Evolutionary conservation across 2,329 filamentous ascomycete species (phyloP), one percentile per base, ranked within the genome.

Genomic region (Exophiala lecanii-corni): DNA sequence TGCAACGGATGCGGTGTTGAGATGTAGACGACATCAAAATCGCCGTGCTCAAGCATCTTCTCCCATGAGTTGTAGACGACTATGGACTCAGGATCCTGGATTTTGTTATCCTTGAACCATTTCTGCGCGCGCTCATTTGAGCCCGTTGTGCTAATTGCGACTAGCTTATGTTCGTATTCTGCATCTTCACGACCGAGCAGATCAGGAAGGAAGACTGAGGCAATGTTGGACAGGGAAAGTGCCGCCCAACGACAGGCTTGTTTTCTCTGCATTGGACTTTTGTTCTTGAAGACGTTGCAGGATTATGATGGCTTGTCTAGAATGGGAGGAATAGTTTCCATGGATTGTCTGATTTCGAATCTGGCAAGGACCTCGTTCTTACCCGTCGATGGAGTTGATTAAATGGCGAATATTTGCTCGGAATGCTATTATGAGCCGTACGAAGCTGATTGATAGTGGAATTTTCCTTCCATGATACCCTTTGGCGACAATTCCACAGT

Each of bases 1-100:
- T 59, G 57, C 30, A 57, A 33, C 12, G 56, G 47, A 39, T 60
- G 57, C 15, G 57, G 58, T 20, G 57, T 59, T 32, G 58, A 59
- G 36, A 60, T 57, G 52, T 60, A 60, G 12, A 60, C 54, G 37
- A 59, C 39, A 38, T 59, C 58, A 38, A 58, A 59, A 36, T 59
- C 52, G 32, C 51, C 55, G 38, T 55, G 42, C 46, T 54, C 42
- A 26, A 59, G 47, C 56, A 59, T 53, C 21, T 41, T 50, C 43
- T 59, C 46, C 55, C 51, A 57, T 13, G 52, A 55, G 38, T 47
- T 35, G 44, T 55, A 57, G 30, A 59, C 40, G 2, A 39, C 36
- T 26, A 59, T 32, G n/a, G 30, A 35, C 9, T 53, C 42, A 9
- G 50, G 35, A 47, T 55, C 35, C 7, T 43, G 51, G 17, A 59